phyloP scores from a whole-genome alignment of 805 yeast genomes.

The Nakazawaea ernobii region DNA sequence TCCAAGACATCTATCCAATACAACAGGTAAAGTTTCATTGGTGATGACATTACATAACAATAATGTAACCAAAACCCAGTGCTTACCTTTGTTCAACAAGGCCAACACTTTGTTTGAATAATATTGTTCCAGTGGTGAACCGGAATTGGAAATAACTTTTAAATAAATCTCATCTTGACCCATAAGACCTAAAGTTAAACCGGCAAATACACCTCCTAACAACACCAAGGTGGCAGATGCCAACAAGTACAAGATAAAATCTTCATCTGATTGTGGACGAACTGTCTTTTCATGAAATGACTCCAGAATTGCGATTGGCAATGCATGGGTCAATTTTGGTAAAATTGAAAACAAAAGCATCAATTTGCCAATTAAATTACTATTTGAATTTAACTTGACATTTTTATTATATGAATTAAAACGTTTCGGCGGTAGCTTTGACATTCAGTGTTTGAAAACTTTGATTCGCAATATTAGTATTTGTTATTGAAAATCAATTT shows the following conservation, averaged over 20 bases:
- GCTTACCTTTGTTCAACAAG: constrained; percentile 79
- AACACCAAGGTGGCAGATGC: constrained; percentile 59
- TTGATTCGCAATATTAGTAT: no score
- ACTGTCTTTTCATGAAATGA: constrained; percentile 7
- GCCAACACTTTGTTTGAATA: constrained; percentile 68
- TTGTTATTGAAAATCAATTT: no score
- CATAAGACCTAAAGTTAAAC: constrained; percentile 92
- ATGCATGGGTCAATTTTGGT: constrained; percentile 18
- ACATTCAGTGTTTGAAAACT: no score
- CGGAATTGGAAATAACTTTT: constrained; percentile 85
- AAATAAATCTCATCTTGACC: constrained; percentile 96
- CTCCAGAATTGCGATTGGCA: constrained; percentile 17
- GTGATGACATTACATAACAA: constrained; percentile 85
- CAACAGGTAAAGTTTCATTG: constrained; percentile 91
- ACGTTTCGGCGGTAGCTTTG: constrained; percentile 10
- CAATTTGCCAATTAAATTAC: constrained; percentile 1
- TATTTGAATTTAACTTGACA: constrained; percentile 6
- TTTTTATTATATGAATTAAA: constrained; percentile 1
- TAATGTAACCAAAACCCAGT: constrained; percentile 92
- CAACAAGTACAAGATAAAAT: constrained; percentile 42
- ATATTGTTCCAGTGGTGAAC: constrained; percentile 62
- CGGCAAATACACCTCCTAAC: constrained; percentile 88
- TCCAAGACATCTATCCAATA: constrained; percentile 85
- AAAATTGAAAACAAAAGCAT: constrained; percentile 17
- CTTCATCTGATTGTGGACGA: constrained; percentile 20